Conservation (phyloP, 306 rosid genomes). For the Casuarina equisetifolia region DNA sequence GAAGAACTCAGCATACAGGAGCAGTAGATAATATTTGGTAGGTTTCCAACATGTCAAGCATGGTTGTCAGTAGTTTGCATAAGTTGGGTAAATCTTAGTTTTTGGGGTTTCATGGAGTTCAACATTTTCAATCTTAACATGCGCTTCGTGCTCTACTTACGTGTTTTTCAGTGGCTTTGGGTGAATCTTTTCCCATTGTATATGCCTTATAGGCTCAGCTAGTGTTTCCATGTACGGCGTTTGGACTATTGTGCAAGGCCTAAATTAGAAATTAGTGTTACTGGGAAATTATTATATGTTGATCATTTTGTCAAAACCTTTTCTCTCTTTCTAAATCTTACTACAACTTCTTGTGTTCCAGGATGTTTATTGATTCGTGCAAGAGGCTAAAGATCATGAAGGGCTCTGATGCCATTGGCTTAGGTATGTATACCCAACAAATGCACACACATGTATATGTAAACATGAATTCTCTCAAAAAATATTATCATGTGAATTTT, state of each 20-base stretch:
- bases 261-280: background rate
- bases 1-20: background rate
- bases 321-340: background rate
- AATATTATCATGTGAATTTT: background rate
- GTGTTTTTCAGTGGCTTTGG: background rate
- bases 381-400: constrained; percentile 93
- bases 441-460: background rate
- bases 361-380: constrained; percentile 93
- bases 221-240: background rate
- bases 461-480: background rate
- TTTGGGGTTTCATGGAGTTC: background rate
- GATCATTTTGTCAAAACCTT: background rate
- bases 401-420: constrained; percentile 97
- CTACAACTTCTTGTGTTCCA: constrained; percentile 34
- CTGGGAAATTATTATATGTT: background rate
- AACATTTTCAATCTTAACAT: background rate
- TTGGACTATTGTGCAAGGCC: background rate
- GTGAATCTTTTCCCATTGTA: background rate
- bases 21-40: background rate
- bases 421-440: constrained; percentile 52
- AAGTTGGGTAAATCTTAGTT: background rate
- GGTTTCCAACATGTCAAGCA: background rate
- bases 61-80: background rate
- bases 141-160: background rate
- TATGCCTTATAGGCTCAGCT: background rate